Evolutionary conservation across 305 asterid genomes (phyloP).

Genomic region (Solanum hybrid): DNA sequence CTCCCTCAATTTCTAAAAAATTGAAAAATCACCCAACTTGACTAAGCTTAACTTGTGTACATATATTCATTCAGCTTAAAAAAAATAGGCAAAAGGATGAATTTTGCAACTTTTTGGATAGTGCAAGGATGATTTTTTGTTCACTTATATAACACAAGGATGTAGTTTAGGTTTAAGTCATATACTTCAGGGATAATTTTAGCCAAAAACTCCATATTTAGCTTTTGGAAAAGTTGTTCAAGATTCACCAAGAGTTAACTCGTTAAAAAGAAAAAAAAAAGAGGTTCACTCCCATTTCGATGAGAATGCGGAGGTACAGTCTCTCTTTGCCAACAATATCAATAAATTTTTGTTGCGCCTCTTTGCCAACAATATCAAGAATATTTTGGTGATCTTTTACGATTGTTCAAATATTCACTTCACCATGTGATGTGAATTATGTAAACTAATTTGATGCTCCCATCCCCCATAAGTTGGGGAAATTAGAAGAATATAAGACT

Average conservation of each 20-base stretch:
- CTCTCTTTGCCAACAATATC: neutral
- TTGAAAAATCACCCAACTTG: neutral
- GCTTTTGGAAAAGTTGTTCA: neutral
- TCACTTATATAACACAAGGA: neutral
- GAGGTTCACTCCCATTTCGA: neutral
- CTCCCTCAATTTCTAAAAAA: neutral
- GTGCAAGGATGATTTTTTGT: neutral
- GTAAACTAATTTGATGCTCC: neutral
- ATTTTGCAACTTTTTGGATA: neutral
- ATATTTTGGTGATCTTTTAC: neutral
- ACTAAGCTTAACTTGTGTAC: neutral
- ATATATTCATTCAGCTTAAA: neutral
- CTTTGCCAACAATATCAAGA: neutral
- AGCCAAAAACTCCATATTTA: neutral
- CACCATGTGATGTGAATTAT: neutral
- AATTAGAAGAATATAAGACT: neutral
- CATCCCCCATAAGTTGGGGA: neutral
- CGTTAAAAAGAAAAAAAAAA: neutral
- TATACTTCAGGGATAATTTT: neutral
- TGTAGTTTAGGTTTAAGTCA: neutral
- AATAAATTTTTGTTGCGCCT: neutral
- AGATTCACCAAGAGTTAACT: neutral
- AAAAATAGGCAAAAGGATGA: neutral
- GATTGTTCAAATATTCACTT: neutral
- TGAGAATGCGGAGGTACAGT: neutral